These are phyloP conservation scores for Apostasia ramifera DNA, from an alignment of 106 monocot genomes.

Conservation along the genomic window DNA sequence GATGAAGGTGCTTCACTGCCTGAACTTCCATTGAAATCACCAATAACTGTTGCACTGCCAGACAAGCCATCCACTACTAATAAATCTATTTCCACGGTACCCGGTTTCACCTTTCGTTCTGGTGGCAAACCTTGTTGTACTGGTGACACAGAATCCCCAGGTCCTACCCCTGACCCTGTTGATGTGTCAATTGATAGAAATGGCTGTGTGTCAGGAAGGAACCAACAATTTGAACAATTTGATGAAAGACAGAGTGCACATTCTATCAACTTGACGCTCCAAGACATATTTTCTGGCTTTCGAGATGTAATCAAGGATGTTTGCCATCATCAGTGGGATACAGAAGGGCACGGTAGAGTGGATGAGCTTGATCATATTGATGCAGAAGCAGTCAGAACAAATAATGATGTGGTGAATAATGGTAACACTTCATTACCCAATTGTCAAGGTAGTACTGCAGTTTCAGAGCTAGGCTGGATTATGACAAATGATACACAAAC, in stretches of 20 bases:
- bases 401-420: neutral
- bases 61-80: constrained; percentile 49
- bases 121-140: neutral
- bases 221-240: constrained; percentile 7
- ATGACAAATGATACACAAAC: constrained; percentile 7
- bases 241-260: neutral
- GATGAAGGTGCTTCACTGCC: constrained; percentile 95
- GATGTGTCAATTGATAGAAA: constrained; percentile 6
- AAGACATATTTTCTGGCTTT: neutral
- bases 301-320: neutral
- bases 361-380: constrained; percentile 9
- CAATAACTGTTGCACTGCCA: constrained; percentile 58
- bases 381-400: neutral
- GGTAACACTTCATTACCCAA: neutral
- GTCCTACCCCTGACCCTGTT: neutral
- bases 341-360: constrained; percentile 6
- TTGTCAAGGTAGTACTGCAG: constrained; percentile 5
- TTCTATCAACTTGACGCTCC: neutral
- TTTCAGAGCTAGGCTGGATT: neutral
- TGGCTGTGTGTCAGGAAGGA: constrained; percentile 4
- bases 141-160: neutral
- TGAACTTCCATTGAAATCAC: constrained; percentile 68
- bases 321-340: constrained; percentile 1
- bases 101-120: constrained; percentile 29
- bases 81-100: constrained; percentile 57